A percentile compares a stretch with the other conserved stretches of the same genome.
Evolutionary conservation across 306 rosid species (phyloP).

Genomic region (Dalbergia cultrata): DNA sequence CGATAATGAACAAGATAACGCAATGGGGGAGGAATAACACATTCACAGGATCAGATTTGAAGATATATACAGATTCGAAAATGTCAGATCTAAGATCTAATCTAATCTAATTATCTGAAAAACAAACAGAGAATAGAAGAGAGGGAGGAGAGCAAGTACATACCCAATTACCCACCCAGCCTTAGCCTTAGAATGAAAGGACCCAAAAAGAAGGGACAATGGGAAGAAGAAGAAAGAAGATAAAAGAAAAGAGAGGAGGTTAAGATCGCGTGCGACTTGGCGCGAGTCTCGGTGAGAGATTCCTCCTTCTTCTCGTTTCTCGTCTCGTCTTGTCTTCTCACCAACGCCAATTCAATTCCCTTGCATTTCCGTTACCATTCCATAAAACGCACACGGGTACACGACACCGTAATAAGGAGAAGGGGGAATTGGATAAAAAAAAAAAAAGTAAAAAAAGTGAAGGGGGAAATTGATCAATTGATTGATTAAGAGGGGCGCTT

Average conservation of each 20-base stretch:
- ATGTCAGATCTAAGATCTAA: neutral
- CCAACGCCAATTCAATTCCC: too few species aligned
- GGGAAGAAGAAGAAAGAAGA: neutral
- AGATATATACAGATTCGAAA: too few species aligned
- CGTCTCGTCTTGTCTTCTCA: neutral
- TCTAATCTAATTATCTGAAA: neutral
- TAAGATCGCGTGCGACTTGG: neutral
- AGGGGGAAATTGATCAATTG: too few species aligned
- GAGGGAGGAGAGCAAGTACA: neutral
- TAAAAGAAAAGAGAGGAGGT: neutral
- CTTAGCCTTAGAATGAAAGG: neutral
- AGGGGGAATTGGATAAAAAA: too few species aligned
- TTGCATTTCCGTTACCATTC: neutral
- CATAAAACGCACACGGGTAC: too few species aligned
- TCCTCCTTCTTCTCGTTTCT: neutral
- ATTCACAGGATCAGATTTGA: too few species aligned
- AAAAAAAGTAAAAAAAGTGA: too few species aligned
- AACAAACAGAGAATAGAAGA: neutral
- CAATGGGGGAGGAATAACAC: too few species aligned
- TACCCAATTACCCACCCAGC: neutral
- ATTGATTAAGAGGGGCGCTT: too few species aligned
- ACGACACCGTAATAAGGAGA: too few species aligned
- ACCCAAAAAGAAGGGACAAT: neutral
- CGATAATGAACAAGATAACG: too few species aligned
- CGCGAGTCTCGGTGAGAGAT: neutral